phyloP scores from a whole-genome alignment of 2,329 filamentous ascomycete species.

The Aspergillus pseudotamarii region DNA sequence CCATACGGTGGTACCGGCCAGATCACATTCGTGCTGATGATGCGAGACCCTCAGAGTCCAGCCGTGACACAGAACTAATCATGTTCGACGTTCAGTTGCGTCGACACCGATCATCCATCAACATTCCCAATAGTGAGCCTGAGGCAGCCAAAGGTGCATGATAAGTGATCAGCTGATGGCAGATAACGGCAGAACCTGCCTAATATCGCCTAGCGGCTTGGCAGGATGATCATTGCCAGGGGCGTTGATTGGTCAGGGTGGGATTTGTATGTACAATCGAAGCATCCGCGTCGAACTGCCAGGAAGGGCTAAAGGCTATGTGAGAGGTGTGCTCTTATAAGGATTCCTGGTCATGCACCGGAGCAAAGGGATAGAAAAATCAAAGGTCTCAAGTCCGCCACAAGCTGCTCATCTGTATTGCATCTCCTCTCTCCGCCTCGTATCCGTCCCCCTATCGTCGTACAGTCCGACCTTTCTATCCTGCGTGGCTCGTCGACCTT shows the following conservation, averaged over 20 bases:
- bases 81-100: not conserved
- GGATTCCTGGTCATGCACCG: not conserved
- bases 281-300: conserved; percentile 6
- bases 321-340: not conserved
- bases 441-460: not conserved
- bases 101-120: not conserved
- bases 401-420: not conserved
- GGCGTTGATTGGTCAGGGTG: not conserved
- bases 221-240: not conserved
- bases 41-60: not conserved
- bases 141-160: conserved; percentile 11
- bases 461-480: not conserved
- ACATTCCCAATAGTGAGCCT: not conserved
- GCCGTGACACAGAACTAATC: not conserved
- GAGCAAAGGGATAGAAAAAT: too few species aligned
- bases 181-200: conserved; percentile 6
- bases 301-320: conserved; percentile 4
- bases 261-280: not conserved
- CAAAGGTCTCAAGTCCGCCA: not conserved
- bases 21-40: not conserved
- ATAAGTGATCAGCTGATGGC: not conserved
- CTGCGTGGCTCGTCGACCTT: conserved; percentile 12
- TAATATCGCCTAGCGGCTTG: conserved; percentile 1
- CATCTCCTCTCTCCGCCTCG: not conserved
- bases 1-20: conserved; percentile 27